These are phyloP conservation scores for Alopecurus myosuroides DNA, from an alignment of 176 grass and related monocot species.

Conservation along the genomic window DNA sequence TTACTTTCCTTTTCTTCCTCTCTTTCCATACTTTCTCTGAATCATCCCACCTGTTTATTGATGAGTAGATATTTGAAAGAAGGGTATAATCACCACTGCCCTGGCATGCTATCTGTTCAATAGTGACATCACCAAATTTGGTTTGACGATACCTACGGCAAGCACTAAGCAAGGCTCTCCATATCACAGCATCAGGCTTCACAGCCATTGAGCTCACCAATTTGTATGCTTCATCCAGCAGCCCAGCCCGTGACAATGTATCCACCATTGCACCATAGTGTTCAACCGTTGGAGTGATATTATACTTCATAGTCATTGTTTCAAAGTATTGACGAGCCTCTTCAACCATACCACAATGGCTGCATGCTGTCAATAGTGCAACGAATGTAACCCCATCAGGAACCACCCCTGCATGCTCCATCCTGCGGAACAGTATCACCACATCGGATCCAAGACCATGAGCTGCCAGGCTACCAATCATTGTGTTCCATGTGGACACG, in stretches of 20 bases:
- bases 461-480: slow-evolving; percentile 56
- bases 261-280: slow-evolving; percentile 72
- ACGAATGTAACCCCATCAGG: slow-evolving; percentile 65
- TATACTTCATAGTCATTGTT: slow-evolving; percentile 44
- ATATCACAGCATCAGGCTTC: slow-evolving; percentile 59
- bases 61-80: slow-evolving; percentile 69
- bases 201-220: slow-evolving; percentile 47
- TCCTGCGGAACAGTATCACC: slow-evolving; percentile 36
- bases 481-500: slow-evolving; percentile 57
- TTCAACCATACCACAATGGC: slow-evolving; percentile 64
- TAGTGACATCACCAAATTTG: slow-evolving; percentile 41
- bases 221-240: slow-evolving; percentile 64
- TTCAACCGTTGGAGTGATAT: slow-evolving; percentile 44
- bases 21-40: slow-evolving; percentile 53
- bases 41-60: slow-evolving; percentile 51
- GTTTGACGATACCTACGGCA: slow-evolving; percentile 35
- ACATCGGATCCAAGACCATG: slow-evolving; percentile 57
- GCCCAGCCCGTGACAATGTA: slow-evolving; percentile 45
- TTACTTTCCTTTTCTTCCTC: slow-evolving; percentile 52
- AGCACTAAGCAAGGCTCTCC: slow-evolving; percentile 67
- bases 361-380: slow-evolving; percentile 65
- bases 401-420: slow-evolving; percentile 46
- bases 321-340: slow-evolving; percentile 42
- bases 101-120: slow-evolving; percentile 30
- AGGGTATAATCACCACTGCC: slow-evolving; percentile 64